Conservation (phyloP, 352 stramenopile genomes). For the Achlya hypogyna region DNA sequence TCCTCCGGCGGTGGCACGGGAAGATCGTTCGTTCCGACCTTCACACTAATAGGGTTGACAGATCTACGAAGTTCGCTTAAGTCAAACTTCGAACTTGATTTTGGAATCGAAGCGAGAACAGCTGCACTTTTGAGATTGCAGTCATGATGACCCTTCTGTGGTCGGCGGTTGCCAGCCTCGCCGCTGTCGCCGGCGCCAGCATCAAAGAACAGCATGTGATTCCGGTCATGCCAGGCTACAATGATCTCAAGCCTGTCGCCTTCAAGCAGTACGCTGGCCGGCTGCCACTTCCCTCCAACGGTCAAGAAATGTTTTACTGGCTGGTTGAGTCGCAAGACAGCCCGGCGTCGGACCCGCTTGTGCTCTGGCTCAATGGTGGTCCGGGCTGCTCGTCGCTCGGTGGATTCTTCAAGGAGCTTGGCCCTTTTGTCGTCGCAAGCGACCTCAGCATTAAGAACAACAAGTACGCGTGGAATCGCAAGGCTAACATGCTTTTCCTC, state of each 20-base stretch:
- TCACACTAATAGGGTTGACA: no score
- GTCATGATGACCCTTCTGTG: background rate
- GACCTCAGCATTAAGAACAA: conserved; percentile 57
- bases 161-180: background rate
- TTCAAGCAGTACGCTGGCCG: conserved; percentile 71
- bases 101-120: no score
- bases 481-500: conserved; percentile 83
- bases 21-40: no score
- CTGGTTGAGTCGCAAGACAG: conserved; percentile 41
- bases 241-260: conserved; percentile 29
- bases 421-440: conserved; percentile 43
- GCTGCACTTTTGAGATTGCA: background rate
- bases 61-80: no score
- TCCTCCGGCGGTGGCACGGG: no score
- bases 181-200: background rate
- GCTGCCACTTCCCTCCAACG: conserved; percentile 36
- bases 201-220: conserved; percentile 23
- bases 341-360: conserved; percentile 56
- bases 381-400: conserved; percentile 73
- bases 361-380: conserved; percentile 89
- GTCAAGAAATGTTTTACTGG: conserved; percentile 58
- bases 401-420: conserved; percentile 77
- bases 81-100: no score
- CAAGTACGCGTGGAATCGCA: conserved; percentile 78
- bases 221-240: conserved; percentile 39